Evolutionary conservation across 1,139 yeast species (phyloP), one percentile per base, ranked within the genome.

Genomic region (Suhomyces coccinellae): DNA sequence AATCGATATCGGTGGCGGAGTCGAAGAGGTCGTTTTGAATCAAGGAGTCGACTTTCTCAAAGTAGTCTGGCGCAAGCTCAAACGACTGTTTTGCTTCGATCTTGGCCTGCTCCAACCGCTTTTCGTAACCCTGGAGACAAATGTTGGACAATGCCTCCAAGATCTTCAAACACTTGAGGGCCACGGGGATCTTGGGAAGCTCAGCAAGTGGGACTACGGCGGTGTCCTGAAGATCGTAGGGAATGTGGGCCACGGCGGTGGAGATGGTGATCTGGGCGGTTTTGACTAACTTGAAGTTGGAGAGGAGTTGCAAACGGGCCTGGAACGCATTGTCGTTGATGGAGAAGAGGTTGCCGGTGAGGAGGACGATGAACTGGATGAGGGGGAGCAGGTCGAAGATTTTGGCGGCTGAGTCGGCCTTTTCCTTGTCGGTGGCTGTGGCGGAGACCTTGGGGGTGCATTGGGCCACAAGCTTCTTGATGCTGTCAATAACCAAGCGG

Each of bases 121-220:
- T 75, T 44, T 73, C 70, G 53, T 81, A 80, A 0, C 82, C 78
- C 16, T 67, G 67, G 11, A 72, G 58, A 12, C 84, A 73, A 43
- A 69, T 73, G 6, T 52, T 43, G 38, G 72, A 62, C 40, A 79
- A 61, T 0, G 57, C 44, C 36, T 68, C 72, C 33, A 79, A 60
- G 15, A 69, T 57, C 40, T 61, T 65, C 27, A 77, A 52, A 37
- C 77, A 66, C 37, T 69, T 71, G 14, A 59, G 34, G 3, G 72
- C 66, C 12, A 58, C 54, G 22, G 63, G 60, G 3, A 55, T 46
- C 4, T 58, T 40, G 3, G 79, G 77, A 12, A 72, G 52, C 12
- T 63, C 66, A 6, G 58, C 50, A 29, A 73, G 57, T 1, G 76
- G 67, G 7, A 53, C 57, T 1, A 69, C 62, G 1, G 52, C 44